phyloP scores from a whole-genome alignment of 345 rosid species.

The Raphanus raphanistrum region DNA sequence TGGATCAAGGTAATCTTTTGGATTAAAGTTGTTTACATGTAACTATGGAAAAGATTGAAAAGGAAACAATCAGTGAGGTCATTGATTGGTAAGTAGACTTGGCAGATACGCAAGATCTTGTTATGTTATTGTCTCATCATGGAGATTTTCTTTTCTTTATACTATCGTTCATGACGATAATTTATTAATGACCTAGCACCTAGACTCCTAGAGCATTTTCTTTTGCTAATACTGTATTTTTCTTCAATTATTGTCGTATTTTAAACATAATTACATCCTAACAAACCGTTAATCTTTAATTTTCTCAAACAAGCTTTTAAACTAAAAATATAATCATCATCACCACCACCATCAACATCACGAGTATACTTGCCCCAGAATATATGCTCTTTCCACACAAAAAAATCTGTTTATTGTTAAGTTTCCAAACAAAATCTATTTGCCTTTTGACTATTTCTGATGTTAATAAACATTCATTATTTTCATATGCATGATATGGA shows the following conservation, averaged over 20 bases:
- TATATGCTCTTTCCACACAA: conserved; percentile 36
- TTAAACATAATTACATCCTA: conserved; percentile 7
- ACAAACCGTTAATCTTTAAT: not conserved
- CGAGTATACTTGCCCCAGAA: conserved; percentile 34
- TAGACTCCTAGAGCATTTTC: not conserved
- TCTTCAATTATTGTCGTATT: not conserved
- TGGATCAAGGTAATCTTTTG: not conserved
- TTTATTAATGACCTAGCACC: not conserved
- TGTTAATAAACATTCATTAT: not conserved
- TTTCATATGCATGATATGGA: not conserved
- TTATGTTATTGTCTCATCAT: not conserved
- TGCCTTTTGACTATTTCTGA: not conserved
- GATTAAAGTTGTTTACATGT: not conserved
- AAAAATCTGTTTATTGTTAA: not conserved
- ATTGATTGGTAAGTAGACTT: not conserved
- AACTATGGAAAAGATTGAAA: not conserved
- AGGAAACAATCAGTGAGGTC: conserved; percentile 27
- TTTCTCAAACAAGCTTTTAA: not conserved
- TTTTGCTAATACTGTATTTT: not conserved
- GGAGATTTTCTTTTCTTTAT: not conserved
- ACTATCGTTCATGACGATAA: not conserved
- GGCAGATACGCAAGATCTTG: not conserved
- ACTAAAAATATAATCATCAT: not conserved
- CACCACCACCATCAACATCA: not conserved
- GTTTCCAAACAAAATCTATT: not conserved